Base-by-base conservation (phyloP, 495 filamentous ascomycete species). In the Neurospora terricola region DNA sequence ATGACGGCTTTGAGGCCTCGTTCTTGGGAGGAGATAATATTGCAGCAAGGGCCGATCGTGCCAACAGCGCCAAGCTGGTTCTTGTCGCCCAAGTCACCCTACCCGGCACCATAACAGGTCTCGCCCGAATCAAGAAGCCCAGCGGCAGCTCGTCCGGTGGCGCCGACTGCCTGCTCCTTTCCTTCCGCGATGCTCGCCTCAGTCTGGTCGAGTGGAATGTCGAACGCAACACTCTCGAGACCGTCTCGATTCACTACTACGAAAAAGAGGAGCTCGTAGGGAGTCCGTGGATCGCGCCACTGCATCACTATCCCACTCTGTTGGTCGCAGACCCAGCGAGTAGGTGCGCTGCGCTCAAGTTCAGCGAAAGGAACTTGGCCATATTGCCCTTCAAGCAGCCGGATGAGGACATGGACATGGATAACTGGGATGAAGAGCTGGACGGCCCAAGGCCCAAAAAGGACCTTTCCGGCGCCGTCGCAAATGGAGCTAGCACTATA, bases 241-340 rank as follows among this genome's bases (percentile, higher is more conserved):
- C 96, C 16, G 89, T 94, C 72, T 97, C 94, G 37, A 94, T 99
- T 76, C 96, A 99, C 83, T 97, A 94, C 83, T 99, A 98, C 80
- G 96, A 99, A 80, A 89, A 94, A 79, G 94, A 98, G 78, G 94
- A 97, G 77, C 84, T 94, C 73, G 87, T 88, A 72, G 87, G 88
- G 38, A 91, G 86, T 76, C 94, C 90, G 23, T 98, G 90, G 91
- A 87, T 88, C 39, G 88, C 89, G 30, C 89, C 91, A 62, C 79
- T 94, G 73, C 88, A 87, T 77, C 84, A 88, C 69, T 91, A 88
- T 82, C 86, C 88, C 77, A 97, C 91, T 78, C 91, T 92, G 72
- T 85, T 99, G 75, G 91, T 90, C 16, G 93, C 93, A 71, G 96
- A 99, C 79, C 95, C 96, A 30, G 91, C 92, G 74, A 97, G 92